Base-by-base conservation (phyloP, 2,329 filamentous ascomycete genomes). In the Trichoderma simmonsii region DNA sequence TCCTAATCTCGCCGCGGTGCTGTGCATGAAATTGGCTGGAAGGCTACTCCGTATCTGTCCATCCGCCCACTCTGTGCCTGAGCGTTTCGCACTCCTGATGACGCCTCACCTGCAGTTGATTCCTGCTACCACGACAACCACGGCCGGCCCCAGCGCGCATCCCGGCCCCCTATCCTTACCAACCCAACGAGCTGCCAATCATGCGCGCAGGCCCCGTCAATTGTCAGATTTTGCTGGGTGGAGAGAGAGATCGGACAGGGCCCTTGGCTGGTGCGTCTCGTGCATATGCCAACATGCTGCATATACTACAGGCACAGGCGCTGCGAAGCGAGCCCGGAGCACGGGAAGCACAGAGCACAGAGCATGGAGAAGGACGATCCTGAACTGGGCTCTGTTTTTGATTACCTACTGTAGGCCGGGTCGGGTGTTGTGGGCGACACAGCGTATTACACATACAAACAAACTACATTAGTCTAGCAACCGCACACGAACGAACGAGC, bases 21-120 rank as follows among this genome's bases (percentile, higher is more conserved):
- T 70, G 66, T 70, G 66, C 66, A 70, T 70, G 57, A 70, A 70
- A 70, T 62, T 70, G 66, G 66, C 30, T 48, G 66, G 36, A 70
- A 36, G 28, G 34, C 66, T 70, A 70, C 66, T 70, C 66, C 57
- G 21, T 62, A 70, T 70, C 57, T 59, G 57, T 70, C 66, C 66
- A 70, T 54, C 57, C 39, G 57, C 66, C 66, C 66, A 70, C 66
- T 61, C 57, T 70, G 66, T 70, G 66, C 66, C 66, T 70, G 66
- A 51, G 57, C 66, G 57, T 36, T 51, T 51, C 66, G 66, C 36
- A 43, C 66, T 70, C 66, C 66, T 70, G 66, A 70, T 70, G 66
- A 70, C 66, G 66, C 66, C 57, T 70, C 66, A 70, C 66, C 66
- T 70, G 66, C 66, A 70, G 66, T 28, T 32, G 66, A 54, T 36